These are phyloP conservation scores for Coniella vitis DNA, from an alignment of 2,329 filamentous ascomycete genomes.

Conservation along the genomic window DNA sequence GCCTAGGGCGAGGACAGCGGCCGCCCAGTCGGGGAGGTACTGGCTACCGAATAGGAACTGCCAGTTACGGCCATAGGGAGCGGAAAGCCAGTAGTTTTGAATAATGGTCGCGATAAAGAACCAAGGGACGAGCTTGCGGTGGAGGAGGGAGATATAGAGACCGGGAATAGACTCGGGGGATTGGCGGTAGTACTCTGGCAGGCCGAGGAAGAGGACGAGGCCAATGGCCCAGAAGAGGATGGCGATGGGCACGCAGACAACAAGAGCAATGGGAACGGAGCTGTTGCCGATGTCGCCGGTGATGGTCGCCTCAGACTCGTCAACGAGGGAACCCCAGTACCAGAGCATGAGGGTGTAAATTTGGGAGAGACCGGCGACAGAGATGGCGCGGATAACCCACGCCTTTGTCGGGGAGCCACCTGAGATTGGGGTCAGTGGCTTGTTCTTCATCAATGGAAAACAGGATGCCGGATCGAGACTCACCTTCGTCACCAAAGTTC, in stretches of 20 bases:
- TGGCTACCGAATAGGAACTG: conserved; percentile 53
- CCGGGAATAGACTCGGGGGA: conserved; percentile 56
- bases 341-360: conserved; percentile 58
- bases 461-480: conserved; percentile 54
- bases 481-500: conserved; percentile 55
- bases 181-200: conserved; percentile 62
- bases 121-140: conserved; percentile 62
- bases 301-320: conserved; percentile 35
- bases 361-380: conserved; percentile 62
- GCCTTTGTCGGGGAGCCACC: conserved; percentile 55
- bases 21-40: conserved; percentile 48
- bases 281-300: conserved; percentile 29
- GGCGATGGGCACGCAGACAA: conserved; percentile 52
- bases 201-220: conserved; percentile 49
- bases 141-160: conserved; percentile 56
- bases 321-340: conserved; percentile 58
- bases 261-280: conserved; percentile 26
- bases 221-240: conserved; percentile 51
- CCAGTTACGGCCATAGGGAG: conserved; percentile 63
- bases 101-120: conserved; percentile 58
- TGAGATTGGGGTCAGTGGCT: conserved; percentile 10
- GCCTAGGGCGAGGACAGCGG: conserved; percentile 48
- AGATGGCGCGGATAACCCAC: conserved; percentile 61
- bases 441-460: conserved; percentile 31
- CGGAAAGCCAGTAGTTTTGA: conserved; percentile 61